Percentiles rank a stretch among this genome's conserved stretches.
phyloP scores from a whole-genome alignment of 495 filamentous ascomycete species.

The Polyplosphaeria fusca region DNA sequence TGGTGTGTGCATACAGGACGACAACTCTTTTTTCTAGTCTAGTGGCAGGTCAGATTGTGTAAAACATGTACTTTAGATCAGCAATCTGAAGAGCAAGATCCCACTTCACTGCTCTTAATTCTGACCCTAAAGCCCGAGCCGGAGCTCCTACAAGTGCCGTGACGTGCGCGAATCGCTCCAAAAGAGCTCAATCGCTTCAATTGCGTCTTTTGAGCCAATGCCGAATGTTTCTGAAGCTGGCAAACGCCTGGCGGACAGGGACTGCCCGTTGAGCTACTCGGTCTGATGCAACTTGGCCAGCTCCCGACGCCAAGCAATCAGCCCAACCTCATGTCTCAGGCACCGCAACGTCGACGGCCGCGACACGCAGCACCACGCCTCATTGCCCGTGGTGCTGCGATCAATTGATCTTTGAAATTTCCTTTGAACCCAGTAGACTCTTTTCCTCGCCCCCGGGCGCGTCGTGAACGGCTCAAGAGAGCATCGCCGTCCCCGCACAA shows the following conservation, averaged over 20 bases:
- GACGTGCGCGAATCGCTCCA: background rate
- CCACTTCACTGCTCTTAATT: conserved; percentile 29
- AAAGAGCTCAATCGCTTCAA: conserved; percentile 16
- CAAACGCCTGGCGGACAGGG: background rate
- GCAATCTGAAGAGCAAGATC: conserved; percentile 33
- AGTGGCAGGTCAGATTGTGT: conserved; percentile 35
- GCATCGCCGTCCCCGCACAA: too few species aligned
- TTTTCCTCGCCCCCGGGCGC: too few species aligned
- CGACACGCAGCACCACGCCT: conserved; percentile 4
- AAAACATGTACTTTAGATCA: conserved; percentile 36
- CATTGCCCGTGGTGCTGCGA: too few species aligned
- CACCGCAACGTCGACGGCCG: background rate
- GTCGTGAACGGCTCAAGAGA: too few species aligned
- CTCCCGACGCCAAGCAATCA: conserved; percentile 25
- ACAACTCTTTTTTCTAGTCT: conserved; percentile 23
- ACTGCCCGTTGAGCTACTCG: conserved; percentile 9
- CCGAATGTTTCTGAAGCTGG: conserved; percentile 1
- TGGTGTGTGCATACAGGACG: conserved; percentile 33
- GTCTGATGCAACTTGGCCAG: background rate
- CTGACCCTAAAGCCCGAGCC: conserved; percentile 9
- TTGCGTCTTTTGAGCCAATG: background rate
- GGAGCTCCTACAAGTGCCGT: conserved; percentile 1
- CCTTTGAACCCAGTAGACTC: too few species aligned
- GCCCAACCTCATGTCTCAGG: conserved; percentile 26
- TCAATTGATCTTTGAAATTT: too few species aligned